Percentiles rank a stretch among this genome's conserved stretches.
phyloP scores from a whole-genome alignment of 306 rosid species.

The Gillenia trifoliata region DNA sequence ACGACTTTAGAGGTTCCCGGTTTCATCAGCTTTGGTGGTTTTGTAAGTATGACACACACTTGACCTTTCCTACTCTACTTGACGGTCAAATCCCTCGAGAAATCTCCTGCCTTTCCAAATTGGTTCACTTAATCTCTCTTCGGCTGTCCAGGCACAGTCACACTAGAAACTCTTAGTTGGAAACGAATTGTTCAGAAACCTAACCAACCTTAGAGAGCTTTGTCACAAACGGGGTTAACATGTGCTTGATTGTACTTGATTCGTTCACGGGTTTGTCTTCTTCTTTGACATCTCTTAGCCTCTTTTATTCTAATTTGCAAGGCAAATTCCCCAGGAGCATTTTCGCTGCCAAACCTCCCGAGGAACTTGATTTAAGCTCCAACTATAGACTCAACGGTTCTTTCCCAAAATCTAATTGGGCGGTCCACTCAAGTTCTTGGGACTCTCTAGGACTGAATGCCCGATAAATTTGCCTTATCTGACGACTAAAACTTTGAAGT shows the following conservation, averaged over 20 bases:
- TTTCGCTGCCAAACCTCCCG: not conserved
- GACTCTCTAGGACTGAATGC: not conserved
- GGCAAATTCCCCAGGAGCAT: not conserved
- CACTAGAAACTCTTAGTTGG: not conserved
- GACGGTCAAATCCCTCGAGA: not conserved
- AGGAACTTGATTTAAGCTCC: not conserved
- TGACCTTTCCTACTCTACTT: not conserved
- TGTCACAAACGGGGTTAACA: not conserved
- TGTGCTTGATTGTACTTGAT: not conserved
- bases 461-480: not conserved
- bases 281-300: too few relatives aligned
- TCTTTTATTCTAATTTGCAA: not conserved
- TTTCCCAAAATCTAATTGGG: not conserved
- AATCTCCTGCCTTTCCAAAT: not conserved
- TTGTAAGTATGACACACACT: not conserved
- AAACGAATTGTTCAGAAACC: not conserved
- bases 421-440: not conserved
- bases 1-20: too few relatives aligned
- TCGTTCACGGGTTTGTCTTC: too few relatives aligned
- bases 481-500: not conserved
- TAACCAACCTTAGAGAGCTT: not conserved
- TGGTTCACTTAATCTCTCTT: not conserved
- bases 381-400: not conserved
- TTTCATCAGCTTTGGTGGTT: not conserved
- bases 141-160: too few relatives aligned